A percentile compares a stretch with the other conserved stretches of the same genome.
Evolutionary conservation across 1,284 basidiomycete species (phyloP).

Genomic region (Boletus hoseneyae): DNA sequence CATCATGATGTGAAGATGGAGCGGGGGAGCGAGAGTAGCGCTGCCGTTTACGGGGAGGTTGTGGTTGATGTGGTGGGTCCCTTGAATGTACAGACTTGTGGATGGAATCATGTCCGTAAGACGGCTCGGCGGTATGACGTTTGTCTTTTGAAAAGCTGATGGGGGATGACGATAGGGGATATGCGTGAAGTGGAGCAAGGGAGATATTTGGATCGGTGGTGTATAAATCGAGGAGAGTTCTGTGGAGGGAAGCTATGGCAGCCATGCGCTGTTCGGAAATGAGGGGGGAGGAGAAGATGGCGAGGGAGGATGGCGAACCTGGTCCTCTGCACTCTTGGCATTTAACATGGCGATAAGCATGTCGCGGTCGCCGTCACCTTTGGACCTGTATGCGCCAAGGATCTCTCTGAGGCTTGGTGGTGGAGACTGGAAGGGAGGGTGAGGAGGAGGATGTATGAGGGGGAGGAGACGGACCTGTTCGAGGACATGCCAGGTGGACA

Average conservation of each 20-base stretch:
- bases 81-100: constrained; percentile 17
- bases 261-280: constrained; percentile 55
- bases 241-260: constrained; percentile 63
- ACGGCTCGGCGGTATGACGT: constrained; percentile 14
- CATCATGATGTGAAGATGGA: constrained; percentile 25
- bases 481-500: constrained; percentile 44
- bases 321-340: constrained; percentile 87
- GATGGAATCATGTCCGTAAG: constrained; percentile 17
- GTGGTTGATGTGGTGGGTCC: constrained; percentile 22
- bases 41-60: constrained; percentile 44
- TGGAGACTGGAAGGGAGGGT: constrained; percentile 44
- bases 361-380: constrained; percentile 86
- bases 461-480: constrained; percentile 40
- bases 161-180: constrained; percentile 22
- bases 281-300: constrained; percentile 10
- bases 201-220: constrained; percentile 31
- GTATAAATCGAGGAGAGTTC: constrained; percentile 64
- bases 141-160: constrained; percentile 20
- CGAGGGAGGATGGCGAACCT: constrained; percentile 44
- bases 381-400: constrained; percentile 75
- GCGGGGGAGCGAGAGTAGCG: constrained; percentile 39
- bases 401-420: constrained; percentile 83
- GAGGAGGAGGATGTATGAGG: constrained; percentile 11
- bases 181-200: constrained; percentile 18
- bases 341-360: constrained; percentile 85